phyloP scores from a whole-genome alignment of 2,329 filamentous ascomycete genomes.

The Colletotrichum eremochloae region DNA sequence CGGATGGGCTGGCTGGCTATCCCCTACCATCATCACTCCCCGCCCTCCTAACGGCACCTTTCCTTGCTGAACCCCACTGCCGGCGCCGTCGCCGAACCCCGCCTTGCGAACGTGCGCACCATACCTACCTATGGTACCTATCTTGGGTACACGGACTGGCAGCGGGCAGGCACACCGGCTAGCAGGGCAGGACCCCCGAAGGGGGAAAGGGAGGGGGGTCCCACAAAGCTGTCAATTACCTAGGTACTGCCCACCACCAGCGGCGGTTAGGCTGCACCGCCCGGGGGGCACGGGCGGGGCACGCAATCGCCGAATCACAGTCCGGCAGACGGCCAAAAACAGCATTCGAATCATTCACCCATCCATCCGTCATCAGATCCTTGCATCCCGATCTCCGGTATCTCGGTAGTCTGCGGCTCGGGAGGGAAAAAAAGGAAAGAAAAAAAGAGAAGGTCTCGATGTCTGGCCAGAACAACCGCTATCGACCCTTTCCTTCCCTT shows the following conservation, averaged over 20 bases:
- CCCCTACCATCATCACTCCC: not conserved
- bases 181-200: slow-evolving; percentile 4
- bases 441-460: not conserved
- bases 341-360: slow-evolving; percentile 25
- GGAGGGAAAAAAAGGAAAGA: not conserved
- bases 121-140: not conserved
- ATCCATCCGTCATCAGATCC: not conserved
- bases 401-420: not conserved
- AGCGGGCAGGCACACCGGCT: not conserved
- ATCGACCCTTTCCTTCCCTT: not conserved
- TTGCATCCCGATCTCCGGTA: slow-evolving; percentile 24
- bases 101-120: slow-evolving; percentile 16
- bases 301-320: slow-evolving; percentile 35
- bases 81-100: slow-evolving; percentile 10
- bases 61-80: slow-evolving; percentile 7
- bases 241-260: slow-evolving; percentile 4
- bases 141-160: not conserved
- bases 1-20: not conserved
- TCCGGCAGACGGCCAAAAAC: slow-evolving; percentile 37
- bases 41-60: slow-evolving; percentile 4
- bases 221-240: slow-evolving; percentile 18
- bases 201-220: not conserved
- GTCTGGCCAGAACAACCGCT: not conserved
- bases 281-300: slow-evolving; percentile 23
- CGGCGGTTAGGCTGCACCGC: slow-evolving; percentile 22